phyloP scores from a whole-genome alignment of 306 rosid genomes.

The Geum urbanum region DNA sequence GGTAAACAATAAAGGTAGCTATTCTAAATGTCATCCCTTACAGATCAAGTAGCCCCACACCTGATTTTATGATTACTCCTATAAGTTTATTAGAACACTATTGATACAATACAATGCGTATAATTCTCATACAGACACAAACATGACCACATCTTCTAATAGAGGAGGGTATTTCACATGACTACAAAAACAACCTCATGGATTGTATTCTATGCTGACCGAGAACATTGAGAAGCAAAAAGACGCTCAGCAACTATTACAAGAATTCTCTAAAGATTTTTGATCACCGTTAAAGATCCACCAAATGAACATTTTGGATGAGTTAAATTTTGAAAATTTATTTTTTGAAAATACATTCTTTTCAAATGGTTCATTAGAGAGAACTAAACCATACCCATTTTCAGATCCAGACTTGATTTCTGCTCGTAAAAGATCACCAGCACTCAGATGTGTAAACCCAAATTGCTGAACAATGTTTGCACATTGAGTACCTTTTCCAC shows the following conservation, averaged over 20 bases:
- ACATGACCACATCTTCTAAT: background rate
- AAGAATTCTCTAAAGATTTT: background rate
- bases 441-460: constrained; percentile 93
- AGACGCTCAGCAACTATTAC: background rate
- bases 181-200: too few relatives aligned
- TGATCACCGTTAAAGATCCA: too few relatives aligned
- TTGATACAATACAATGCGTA: too few relatives aligned
- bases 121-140: too few relatives aligned
- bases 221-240: background rate
- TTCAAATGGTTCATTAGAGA: background rate
- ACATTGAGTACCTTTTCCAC: constrained; percentile 99
- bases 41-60: background rate
- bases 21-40: background rate
- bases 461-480: constrained; percentile 65
- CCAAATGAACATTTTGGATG: too few relatives aligned
- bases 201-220: too few relatives aligned
- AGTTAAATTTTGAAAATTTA: too few relatives aligned
- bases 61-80: background rate
- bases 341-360: too few relatives aligned
- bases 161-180: background rate
- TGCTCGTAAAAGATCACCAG: constrained; percentile 96
- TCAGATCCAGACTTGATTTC: constrained; percentile 95
- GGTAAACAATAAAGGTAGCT: background rate
- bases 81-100: too few relatives aligned
- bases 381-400: constrained; percentile 67